Evolutionary conservation across 2,329 filamentous ascomycete species (phyloP), one percentile per base, ranked within the genome.

Genomic region (Aspergillus vadensis): DNA sequence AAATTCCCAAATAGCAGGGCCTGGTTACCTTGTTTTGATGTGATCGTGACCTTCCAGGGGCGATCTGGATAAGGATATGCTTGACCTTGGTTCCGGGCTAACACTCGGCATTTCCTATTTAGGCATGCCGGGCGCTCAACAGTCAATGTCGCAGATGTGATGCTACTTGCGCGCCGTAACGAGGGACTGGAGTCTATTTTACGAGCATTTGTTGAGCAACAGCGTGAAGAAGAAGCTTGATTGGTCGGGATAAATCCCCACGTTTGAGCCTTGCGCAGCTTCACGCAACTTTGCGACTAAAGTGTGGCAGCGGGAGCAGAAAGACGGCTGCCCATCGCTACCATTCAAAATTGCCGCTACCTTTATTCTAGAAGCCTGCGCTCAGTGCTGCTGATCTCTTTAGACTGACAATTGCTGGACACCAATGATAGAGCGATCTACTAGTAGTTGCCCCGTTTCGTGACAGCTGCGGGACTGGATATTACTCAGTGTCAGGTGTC

Each of bases 131-230:
- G 91, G 1, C 86, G 94, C 25, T 86, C 86, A 2, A 93, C 89
- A 0, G 85, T 99, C 66, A 91, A 88, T 39, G 90, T 89, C 0
- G 90, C 93, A 55, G 95, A 99, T 73, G 93, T 98, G 12, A 80
- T 98, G 69, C 84, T 99, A 7, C 85, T 99, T 30, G 88, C 91
- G 25, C 83, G 95, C 63, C 87, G 94, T 61, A 99, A 98, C 69
- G 90, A 93, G 59, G 92, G 92, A 17, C 78, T 99, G 19, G 87
- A 93, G 67, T 83, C 83, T 15, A 87, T 98, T 36, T 83, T 99
- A 72, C 71, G 69, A 10, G 69, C 74, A 5, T 79, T 76, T 54
- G 63, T 74, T 15, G 74, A 75, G 53, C 72, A 74, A 54, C 66
- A 69, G 49, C 72, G 65, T 7, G 65, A 70, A 39, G 63, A 69